Base-by-base conservation (phyloP, 73 alveolate genomes). In the Paraurostyla sp. region DNA sequence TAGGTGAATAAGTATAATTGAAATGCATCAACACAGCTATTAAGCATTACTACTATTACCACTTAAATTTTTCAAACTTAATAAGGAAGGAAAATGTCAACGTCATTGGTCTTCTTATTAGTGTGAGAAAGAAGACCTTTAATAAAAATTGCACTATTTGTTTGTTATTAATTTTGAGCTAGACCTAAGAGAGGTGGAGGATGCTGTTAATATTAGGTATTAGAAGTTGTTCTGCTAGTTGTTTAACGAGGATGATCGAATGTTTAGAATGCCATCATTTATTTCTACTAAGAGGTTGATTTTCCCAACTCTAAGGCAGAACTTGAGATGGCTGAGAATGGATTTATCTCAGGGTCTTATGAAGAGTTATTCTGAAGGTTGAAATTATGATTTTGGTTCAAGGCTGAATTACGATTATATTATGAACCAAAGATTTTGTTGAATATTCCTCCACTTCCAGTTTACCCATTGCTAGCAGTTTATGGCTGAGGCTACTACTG, bases 31-130 rank as follows among this genome's bases (percentile, higher is more conserved):
- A n/a, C n/a, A n/a, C n/a, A n/a, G n/a, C n/a, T n/a, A n/a, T n/a
- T n/a, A n/a, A n/a, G n/a, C n/a, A n/a, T n/a, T n/a, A n/a, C n/a
- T n/a, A n/a, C n/a, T n/a, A n/a, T n/a, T n/a, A n/a, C n/a, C n/a
- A n/a, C n/a, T n/a, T 52, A 52, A 52, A 52, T 52, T 9, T 52
- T 6, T 60, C 78, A 60, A 33, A 60, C 78, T 69, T 69, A 69
- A 69, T 69, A 69, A 40, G 58, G 65, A 41, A 41, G 84, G 84
- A 69, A 69, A 69, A 69, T 69, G 84, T 69, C 84, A 9, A 69
- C 84, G 40, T 69, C 62, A 32, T 9, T 69, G 7, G 84, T 69
- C 62, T 69, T 69, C 38, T 69, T 69, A 25, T 60, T 60, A 29
- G 78, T 60, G 50, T 60, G 78, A 2, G 78, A 60, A 30, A 60